A percentile compares a stretch with the other conserved stretches of the same genome.
phyloP scores from a whole-genome alignment of 2,329 filamentous ascomycete genomes.

The Epichloe hybrida region DNA sequence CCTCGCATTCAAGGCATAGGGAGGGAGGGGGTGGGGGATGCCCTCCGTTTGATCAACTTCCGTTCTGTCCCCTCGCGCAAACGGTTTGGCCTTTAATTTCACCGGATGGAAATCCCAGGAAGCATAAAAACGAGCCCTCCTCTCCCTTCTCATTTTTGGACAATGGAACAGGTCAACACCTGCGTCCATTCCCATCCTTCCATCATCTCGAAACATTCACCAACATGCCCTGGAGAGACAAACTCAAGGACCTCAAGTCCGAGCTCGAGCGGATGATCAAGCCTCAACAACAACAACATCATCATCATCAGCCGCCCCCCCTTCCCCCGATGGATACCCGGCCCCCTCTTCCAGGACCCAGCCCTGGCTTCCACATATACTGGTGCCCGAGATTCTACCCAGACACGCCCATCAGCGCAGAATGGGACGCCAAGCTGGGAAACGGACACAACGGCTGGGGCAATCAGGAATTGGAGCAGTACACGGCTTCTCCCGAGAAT shows the following conservation, averaged over 20 bases:
- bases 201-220: too few relatives aligned
- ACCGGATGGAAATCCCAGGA: too few relatives aligned
- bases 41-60: not conserved
- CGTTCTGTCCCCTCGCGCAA: not conserved
- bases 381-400: slow-evolving; percentile 39
- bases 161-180: not conserved
- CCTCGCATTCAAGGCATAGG: not conserved
- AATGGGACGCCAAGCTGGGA: slow-evolving; percentile 41
- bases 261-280: slow-evolving; percentile 24
- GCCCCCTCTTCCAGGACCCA: slow-evolving; percentile 7
- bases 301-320: slow-evolving; percentile 3
- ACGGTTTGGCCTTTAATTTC: too few relatives aligned
- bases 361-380: slow-evolving; percentile 20
- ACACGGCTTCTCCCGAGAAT: slow-evolving; percentile 34
- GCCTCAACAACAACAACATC: slow-evolving; percentile 8
- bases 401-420: slow-evolving; percentile 29
- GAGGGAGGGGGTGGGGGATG: too few relatives aligned
- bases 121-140: too few relatives aligned
- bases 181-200: not conserved
- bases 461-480: slow-evolving; percentile 47
- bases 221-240: slow-evolving; percentile 23
- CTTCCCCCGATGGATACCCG: slow-evolving; percentile 9
- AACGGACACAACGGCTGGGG: slow-evolving; percentile 47
- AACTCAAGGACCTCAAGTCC: slow-evolving; percentile 25
- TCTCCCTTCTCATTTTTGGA: too few relatives aligned